Conservation (phyloP, 306 rosid species). For the Castanea mollissima region DNA sequence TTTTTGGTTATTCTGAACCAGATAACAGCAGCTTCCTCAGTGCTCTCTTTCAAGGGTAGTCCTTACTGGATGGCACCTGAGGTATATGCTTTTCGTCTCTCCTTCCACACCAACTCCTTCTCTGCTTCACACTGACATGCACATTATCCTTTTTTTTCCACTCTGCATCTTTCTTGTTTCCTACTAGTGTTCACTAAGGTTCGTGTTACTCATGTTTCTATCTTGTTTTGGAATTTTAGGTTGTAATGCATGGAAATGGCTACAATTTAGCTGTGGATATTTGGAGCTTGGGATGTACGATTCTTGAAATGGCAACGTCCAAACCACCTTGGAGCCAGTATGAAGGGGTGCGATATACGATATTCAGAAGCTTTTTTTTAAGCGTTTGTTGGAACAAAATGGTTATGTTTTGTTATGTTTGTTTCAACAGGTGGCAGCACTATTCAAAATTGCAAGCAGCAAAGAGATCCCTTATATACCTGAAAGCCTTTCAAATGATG, state of each 20-base stretch:
- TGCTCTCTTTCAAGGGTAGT: constrained; percentile 99
- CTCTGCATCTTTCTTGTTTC: background rate
- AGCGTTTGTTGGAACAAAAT: constrained; percentile 1
- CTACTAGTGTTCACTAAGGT: background rate
- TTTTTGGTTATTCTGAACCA: constrained; percentile 37
- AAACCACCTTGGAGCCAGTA: constrained; percentile 98
- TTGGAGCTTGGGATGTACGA: constrained; percentile 99
- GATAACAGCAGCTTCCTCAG: constrained; percentile 69
- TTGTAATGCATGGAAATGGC: constrained; percentile 91
- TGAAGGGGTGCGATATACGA: constrained; percentile 83
- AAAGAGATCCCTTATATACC: constrained; percentile 95
- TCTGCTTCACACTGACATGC: background rate
- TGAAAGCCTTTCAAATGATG: constrained; percentile 83
- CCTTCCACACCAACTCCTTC: background rate
- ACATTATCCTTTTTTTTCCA: background rate
- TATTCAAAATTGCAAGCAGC: constrained; percentile 97
- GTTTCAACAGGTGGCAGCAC: constrained; percentile 87
- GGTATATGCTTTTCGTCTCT: constrained; percentile 39
- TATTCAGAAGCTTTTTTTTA: constrained; percentile 23
- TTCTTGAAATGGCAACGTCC: constrained; percentile 94
- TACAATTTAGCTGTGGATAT: constrained; percentile 88
- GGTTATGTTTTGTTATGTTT: constrained; percentile 22
- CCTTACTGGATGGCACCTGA: constrained; percentile 99
- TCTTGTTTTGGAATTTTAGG: constrained; percentile 48
- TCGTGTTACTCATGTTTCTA: constrained; percentile 14